Conservation (phyloP, 2,329 filamentous ascomycete genomes). For the Fusarium redolens region DNA sequence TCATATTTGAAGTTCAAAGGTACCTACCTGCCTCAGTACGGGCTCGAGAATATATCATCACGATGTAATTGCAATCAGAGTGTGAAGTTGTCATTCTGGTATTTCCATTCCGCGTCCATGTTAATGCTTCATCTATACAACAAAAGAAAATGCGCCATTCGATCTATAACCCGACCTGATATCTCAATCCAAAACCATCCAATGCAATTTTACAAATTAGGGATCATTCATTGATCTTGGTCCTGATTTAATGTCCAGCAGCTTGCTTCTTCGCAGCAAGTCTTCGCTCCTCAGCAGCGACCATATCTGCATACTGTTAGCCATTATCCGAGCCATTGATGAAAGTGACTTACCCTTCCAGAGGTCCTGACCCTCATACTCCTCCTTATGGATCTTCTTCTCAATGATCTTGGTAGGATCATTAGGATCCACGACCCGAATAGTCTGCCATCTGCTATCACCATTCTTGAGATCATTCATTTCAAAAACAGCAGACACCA, state of each 20-base stretch:
- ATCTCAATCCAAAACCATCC: neutral
- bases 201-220: constrained; percentile 22
- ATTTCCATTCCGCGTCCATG: neutral
- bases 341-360: constrained; percentile 77
- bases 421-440: constrained; percentile 81
- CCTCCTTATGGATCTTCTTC: constrained; percentile 87
- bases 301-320: constrained; percentile 72
- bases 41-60: fast-evolving
- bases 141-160: constrained; percentile 1
- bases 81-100: neutral
- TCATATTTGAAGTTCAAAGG: neutral
- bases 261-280: constrained; percentile 56
- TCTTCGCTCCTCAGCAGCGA: constrained; percentile 79
- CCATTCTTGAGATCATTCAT: constrained; percentile 79
- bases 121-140: neutral
- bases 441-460: constrained; percentile 83
- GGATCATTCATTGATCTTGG: fast-evolving
- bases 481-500: constrained; percentile 86
- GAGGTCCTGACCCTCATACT: constrained; percentile 88
- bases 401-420: constrained; percentile 89
- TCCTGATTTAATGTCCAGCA: neutral
- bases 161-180: neutral
- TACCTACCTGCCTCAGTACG: too few relatives aligned
- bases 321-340: neutral
- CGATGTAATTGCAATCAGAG: fast-evolving